A percentile compares a stretch with the other conserved stretches of the same genome.
Evolutionary conservation across 2,329 filamentous ascomycete species (phyloP).

Genomic region (Microdochium trichocladiopsis): DNA sequence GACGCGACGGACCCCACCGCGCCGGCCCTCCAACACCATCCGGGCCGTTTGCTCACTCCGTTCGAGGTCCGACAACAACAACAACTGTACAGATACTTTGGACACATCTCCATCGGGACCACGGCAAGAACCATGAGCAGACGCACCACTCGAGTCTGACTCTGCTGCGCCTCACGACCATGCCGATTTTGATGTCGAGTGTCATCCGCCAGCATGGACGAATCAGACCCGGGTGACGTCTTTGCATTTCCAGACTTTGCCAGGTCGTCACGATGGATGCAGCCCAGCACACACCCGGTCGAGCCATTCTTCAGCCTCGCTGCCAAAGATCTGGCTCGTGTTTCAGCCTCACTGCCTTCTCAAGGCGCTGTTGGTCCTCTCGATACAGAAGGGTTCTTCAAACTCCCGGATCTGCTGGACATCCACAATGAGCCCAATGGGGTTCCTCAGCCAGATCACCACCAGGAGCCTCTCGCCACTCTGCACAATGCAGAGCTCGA

Average conservation of each 20-base stretch:
- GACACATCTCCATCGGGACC: no score
- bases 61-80: no score
- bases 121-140: no score
- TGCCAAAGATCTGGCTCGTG: conserved; percentile 18
- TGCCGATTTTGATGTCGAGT: neutral
- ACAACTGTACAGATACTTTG: no score
- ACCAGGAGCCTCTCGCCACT: conserved; percentile 4
- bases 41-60: no score
- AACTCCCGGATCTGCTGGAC: conserved; percentile 24
- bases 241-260: conserved; percentile 60
- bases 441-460: neutral
- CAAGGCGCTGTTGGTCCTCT: neutral
- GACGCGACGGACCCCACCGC: neutral
- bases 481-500: conserved; percentile 14
- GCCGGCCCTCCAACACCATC: neutral
- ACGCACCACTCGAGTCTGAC: neutral
- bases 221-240: conserved; percentile 42
- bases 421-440: conserved; percentile 4
- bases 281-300: conserved; percentile 16
- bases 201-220: conserved; percentile 21
- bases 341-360: conserved; percentile 2
- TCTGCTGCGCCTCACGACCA: neutral
- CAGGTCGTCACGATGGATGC: conserved; percentile 44
- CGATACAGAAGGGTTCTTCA: conserved; percentile 32
- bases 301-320: conserved; percentile 37